Percentiles rank a stretch among this genome's conserved stretches.
These are phyloP conservation scores for Vaccinium macrocarpon DNA, from an alignment of 148 eudicot species.

Conservation along the genomic window DNA sequence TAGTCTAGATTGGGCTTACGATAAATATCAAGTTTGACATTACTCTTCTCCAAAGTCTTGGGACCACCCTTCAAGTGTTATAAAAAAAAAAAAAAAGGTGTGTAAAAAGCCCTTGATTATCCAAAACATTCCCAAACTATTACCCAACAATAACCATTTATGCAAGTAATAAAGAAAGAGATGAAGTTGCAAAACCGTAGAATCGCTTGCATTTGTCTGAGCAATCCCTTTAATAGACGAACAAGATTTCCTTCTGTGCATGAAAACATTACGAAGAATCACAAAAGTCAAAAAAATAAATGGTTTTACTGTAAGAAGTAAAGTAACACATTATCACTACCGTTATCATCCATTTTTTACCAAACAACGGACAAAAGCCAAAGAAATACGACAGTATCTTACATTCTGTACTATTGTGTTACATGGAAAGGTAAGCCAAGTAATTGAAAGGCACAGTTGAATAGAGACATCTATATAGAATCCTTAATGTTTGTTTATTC, in stretches of 20 bases:
- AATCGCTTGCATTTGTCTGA: constrained; percentile 22
- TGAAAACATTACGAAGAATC: not conserved
- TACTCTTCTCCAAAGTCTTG: constrained; percentile 30
- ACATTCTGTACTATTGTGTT: not conserved
- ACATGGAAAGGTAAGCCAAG: not conserved
- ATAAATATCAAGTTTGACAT: constrained; percentile 27
- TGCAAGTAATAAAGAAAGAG: constrained; percentile 3
- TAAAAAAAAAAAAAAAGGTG: not conserved
- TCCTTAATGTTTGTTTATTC: not conserved
- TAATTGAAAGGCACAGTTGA: not conserved
- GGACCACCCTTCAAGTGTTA: constrained; percentile 22
- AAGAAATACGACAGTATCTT: not conserved
- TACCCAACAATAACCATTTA: not conserved
- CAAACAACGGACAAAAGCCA: not conserved
- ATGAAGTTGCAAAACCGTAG: constrained; percentile 25
- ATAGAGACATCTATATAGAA: not conserved
- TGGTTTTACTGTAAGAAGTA: not conserved
- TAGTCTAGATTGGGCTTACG: constrained; percentile 26
- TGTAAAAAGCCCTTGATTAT: not conserved
- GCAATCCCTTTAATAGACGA: constrained; percentile 12
- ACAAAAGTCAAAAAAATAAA: not conserved
- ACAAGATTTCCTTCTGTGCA: constrained; percentile 31
- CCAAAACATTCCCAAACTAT: not conserved
- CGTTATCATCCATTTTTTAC: not conserved
- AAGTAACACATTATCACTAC: not conserved